Evolutionary conservation across 2,329 filamentous ascomycete species (phyloP), one percentile per base, ranked within the genome.

Genomic region (Alternaria hordeiaustralica): DNA sequence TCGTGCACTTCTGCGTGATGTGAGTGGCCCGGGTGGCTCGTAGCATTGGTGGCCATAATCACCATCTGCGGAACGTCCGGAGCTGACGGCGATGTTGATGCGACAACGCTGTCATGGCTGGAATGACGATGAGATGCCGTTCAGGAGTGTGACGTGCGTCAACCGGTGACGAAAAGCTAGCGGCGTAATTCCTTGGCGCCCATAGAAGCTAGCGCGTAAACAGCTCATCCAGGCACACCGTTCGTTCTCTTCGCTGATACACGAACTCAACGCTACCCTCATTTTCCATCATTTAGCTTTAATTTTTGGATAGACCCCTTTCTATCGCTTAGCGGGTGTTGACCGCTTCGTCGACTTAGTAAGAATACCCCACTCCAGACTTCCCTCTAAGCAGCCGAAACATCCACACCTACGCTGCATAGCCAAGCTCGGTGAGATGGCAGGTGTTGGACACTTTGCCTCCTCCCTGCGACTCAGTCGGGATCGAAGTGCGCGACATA

Each of bases 291-390:
- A 56, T 21, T 45, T 65, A 26, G 44, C 58, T 62, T 23, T 44
- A 26, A 21, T 18, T 41, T 65, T 66, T 69, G 67, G 65, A 61
- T 69, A 68, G 56, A 65, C 43, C 58, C 58, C 12, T 53, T 41
- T 55, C 50, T 50, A 61, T 28, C 61, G 55, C 54, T 57, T 61
- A 47, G 66, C 63, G 68, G 64, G 61, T 54, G 45, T 55, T 71
- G 63, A 71, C 66, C 69, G 69, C 69, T 69, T 67, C 59, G 46
- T 65, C 65, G 53, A 65, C 58, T 59, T 47, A 71, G 69, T 72
- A 74, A 72, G 70, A 72, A 70, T 56, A 65, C 61, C 65, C 61
- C 57, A 68, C 63, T 59, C 63, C 64, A 57, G 33, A 64, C 47
- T 62, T 59, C 57, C 47, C 53, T 55, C 61, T 61, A 50, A 60